Base-by-base conservation (phyloP, 768 basidiomycete genomes). In the Tylopilus intermedius region DNA sequence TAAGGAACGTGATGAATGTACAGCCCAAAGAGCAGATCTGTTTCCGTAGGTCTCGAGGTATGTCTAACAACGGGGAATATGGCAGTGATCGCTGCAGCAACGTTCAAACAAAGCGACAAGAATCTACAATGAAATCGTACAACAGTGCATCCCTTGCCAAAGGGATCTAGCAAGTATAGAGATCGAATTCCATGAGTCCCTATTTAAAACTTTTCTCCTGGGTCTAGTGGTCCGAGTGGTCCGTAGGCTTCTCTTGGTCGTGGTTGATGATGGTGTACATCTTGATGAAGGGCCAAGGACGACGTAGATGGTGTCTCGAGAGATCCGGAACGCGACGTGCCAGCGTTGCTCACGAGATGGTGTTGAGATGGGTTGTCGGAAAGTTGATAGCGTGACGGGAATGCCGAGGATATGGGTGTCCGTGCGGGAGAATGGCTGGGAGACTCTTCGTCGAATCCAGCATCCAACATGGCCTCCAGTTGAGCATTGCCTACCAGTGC, bases 401-500 rank as follows among this genome's bases (percentile, higher is more conserved):
- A 74, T 26, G 73, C 69, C 5, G 61, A 51, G 18, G 51, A 56
- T 18, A 54, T 49, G 3, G 68, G 65, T 10, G 71, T 68, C 35
- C 61, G 65, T 46, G 68, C 59, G 24, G 80, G 79, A 21, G 81
- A 76, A 21, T 78, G 79, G 45, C 70, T 71, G 14, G 81, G 75
- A 15, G 81, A 79, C 40, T 75, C 37, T 15, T 37, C 67, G 53
- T 95, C 91, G 67, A 94, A 96, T 5, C 93, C 94, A 55, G 75
- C 74, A 62, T 98, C 90, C 52, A 98, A 75, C 86, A 97, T 96
- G 32, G 91, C 91, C 65, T 93, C 88, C 54, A 98, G 73, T 65
- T 95, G 91, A 6, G 83, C 78, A 54, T 76, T 79, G 38, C 79
- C 89, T 8, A 97, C 72, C 11, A 76, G 70, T 44, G 73, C 66